Percentiles rank a stretch among this genome's conserved stretches.
Evolutionary conservation across 176 grass and related monocot genomes (phyloP).

Genomic region (Oryza meridionalis): DNA sequence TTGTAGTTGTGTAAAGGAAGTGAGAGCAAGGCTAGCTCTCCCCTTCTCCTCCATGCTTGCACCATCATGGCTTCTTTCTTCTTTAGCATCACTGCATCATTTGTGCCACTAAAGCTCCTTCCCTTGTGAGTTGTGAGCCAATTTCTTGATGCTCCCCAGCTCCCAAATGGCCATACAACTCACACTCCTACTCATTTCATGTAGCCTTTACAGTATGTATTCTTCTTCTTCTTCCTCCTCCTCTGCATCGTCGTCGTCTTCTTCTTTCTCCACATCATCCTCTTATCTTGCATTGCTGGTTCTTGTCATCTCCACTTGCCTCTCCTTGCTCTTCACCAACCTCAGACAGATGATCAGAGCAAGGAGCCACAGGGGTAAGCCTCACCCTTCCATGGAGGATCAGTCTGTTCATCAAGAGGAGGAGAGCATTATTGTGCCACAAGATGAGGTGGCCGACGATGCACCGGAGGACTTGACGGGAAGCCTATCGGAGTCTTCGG

Average conservation of each 20-base stretch:
- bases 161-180: constrained; percentile 64
- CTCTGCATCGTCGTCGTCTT: constrained; percentile 18
- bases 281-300: constrained; percentile 66
- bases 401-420: constrained; percentile 30
- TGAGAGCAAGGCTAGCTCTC: constrained; percentile 1
- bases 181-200: constrained; percentile 76
- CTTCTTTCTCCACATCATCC: constrained; percentile 45
- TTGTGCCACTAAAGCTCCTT: constrained; percentile 45
- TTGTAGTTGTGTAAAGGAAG: constrained; percentile 44
- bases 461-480: not conserved
- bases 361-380: constrained; percentile 20
- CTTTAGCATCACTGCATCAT: constrained; percentile 55
- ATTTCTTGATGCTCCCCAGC: constrained; percentile 58
- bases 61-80: constrained; percentile 59
- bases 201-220: constrained; percentile 72
- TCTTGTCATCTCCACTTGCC: constrained; percentile 57
- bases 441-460: constrained; percentile 39
- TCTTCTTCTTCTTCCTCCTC: constrained; percentile 31
- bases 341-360: constrained; percentile 49
- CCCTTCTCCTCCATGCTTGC: constrained; percentile 45
- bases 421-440: constrained; percentile 33
- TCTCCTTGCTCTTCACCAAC: constrained; percentile 67
- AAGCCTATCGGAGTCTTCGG: constrained; percentile 33
- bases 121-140: not conserved
- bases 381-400: constrained; percentile 43